These are phyloP conservation scores for Moricandia moricandioides DNA, from an alignment of 345 rosid species.

Conservation along the genomic window DNA sequence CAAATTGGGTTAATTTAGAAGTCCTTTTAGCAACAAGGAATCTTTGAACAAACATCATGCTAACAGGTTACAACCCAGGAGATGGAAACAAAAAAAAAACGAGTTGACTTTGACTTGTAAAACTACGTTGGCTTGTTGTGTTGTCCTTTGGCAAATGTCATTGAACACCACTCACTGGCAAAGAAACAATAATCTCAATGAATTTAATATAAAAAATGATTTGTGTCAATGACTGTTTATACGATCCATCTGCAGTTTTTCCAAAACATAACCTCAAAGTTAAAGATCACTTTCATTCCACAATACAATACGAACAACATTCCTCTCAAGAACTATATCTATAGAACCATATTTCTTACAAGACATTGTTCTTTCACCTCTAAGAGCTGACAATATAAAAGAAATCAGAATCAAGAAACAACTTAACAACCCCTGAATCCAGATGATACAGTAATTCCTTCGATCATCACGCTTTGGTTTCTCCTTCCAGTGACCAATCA, in stretches of 20 bases:
- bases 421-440: constrained; percentile 6
- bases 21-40: not conserved
- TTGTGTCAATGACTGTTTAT: not conserved
- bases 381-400: constrained; percentile 1
- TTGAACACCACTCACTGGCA: not conserved
- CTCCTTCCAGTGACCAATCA: not conserved
- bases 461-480: not conserved
- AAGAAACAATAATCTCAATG: not conserved
- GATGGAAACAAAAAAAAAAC: not conserved
- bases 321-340: constrained; percentile 27
- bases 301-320: constrained; percentile 13
- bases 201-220: not conserved
- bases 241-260: not conserved
- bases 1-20: constrained; percentile 7
- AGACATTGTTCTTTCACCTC: not conserved
- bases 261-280: not conserved
- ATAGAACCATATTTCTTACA: constrained; percentile 30
- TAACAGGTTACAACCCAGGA: not conserved
- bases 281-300: constrained; percentile 5
- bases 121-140: not conserved
- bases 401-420: constrained; percentile 23
- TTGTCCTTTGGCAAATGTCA: not conserved
- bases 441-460: too few species aligned
- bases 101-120: constrained; percentile 24
- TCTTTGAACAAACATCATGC: not conserved